Evolutionary conservation across 345 rosid genomes (phyloP).

Genomic region (Boechera divaricarpa): DNA sequence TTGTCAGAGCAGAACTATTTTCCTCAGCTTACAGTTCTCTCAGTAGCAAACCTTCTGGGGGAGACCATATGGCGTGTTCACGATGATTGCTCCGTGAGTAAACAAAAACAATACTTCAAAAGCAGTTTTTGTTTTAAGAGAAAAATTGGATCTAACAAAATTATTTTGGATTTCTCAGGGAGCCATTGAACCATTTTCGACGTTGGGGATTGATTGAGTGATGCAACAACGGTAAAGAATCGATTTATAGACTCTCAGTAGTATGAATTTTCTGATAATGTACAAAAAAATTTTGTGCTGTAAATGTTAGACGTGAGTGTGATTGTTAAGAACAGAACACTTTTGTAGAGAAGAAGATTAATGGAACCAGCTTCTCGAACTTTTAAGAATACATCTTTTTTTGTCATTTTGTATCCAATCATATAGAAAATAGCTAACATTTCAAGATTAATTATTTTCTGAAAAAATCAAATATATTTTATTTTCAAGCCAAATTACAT

Average conservation of each 20-base stretch:
- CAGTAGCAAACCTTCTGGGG: constrained; percentile 94
- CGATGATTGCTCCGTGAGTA: constrained; percentile 93
- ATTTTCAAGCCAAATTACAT: background rate
- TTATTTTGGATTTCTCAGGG: constrained; percentile 58
- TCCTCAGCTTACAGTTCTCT: constrained; percentile 88
- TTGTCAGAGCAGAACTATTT: constrained; percentile 84
- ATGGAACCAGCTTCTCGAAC: background rate
- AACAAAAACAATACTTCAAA: constrained; percentile 36
- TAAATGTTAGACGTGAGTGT: constrained; percentile 34
- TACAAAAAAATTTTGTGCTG: constrained; percentile 21
- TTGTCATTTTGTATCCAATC: background rate
- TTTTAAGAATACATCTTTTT: background rate
- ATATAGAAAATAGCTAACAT: background rate
- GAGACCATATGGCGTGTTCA: constrained; percentile 99
- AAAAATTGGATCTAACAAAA: constrained; percentile 28
- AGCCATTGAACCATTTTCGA: constrained; percentile 74
- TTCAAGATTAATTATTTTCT: background rate
- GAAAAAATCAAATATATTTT: background rate
- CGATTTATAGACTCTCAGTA: background rate
- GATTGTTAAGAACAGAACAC: constrained; percentile 15
- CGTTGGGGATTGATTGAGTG: constrained; percentile 80
- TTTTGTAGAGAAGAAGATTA: constrained; percentile 31
- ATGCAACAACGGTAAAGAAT: constrained; percentile 31
- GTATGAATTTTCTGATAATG: constrained; percentile 25
- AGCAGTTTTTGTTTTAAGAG: background rate